A percentile compares a stretch with the other conserved stretches of the same genome.
Conservation (phyloP, 2,329 filamentous ascomycete species). For the Colletotrichum plurivorum region DNA sequence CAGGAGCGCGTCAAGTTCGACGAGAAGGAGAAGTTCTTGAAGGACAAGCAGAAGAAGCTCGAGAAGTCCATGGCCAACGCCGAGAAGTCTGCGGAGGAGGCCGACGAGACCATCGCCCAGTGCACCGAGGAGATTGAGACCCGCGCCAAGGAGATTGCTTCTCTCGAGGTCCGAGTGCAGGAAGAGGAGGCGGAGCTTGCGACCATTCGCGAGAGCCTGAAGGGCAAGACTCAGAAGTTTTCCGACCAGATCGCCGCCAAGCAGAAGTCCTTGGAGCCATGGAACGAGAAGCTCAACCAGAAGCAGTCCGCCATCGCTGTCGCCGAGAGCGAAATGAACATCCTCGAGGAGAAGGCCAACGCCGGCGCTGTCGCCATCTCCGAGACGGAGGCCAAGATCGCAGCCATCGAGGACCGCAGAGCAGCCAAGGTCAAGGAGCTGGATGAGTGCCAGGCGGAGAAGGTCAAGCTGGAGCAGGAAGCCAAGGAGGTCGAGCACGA, state of each 20-base stretch:
- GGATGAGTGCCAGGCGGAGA: slow-evolving; percentile 81
- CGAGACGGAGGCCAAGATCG: slow-evolving; percentile 86
- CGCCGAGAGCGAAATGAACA: slow-evolving; percentile 93
- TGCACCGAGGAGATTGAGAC: slow-evolving; percentile 84
- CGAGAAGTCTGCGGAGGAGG: slow-evolving; percentile 80
- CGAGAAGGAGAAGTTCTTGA: slow-evolving; percentile 95
- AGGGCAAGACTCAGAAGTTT: slow-evolving; percentile 95
- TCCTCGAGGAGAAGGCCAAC: slow-evolving; percentile 90
- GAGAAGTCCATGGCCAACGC: slow-evolving; percentile 88
- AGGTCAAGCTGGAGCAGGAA: slow-evolving; percentile 80
- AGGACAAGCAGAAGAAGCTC: slow-evolving; percentile 92
- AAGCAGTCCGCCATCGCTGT: slow-evolving; percentile 96
- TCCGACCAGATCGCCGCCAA: slow-evolving; percentile 93
- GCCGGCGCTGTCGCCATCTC: slow-evolving; percentile 87
- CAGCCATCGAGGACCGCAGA: slow-evolving; percentile 79
- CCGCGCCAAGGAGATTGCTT: slow-evolving; percentile 79
- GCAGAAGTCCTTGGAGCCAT: slow-evolving; percentile 95
- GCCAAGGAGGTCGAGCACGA: slow-evolving; percentile 79
- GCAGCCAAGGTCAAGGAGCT: slow-evolving; percentile 80
- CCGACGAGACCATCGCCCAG: slow-evolving; percentile 82
- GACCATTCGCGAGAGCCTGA: slow-evolving; percentile 87
- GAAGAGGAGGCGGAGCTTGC: slow-evolving; percentile 86
- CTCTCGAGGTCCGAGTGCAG: slow-evolving; percentile 82
- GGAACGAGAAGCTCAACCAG: slow-evolving; percentile 97
- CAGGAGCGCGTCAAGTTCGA: slow-evolving; percentile 98